phyloP scores from a whole-genome alignment of 345 rosid species.

The Geranium brycei region DNA sequence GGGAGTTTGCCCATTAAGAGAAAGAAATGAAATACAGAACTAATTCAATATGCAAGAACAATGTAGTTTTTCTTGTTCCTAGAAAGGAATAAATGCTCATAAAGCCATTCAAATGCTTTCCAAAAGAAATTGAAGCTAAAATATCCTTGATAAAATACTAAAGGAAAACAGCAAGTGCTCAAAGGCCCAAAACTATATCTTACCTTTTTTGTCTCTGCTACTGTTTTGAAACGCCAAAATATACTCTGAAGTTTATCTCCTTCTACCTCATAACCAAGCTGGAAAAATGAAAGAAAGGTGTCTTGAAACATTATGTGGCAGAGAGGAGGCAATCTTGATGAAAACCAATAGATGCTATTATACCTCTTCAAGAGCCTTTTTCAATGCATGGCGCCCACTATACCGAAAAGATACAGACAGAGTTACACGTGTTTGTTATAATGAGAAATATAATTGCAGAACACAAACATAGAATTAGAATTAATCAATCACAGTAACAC shows the following conservation, averaged over 20 bases:
- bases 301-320: constrained; percentile 1
- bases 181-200: background rate
- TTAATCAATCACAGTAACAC: background rate
- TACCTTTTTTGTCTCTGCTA: constrained; percentile 91
- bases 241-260: constrained; percentile 57
- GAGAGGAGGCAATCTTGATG: background rate
- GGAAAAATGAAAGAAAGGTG: constrained; percentile 12
- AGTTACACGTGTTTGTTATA: background rate
- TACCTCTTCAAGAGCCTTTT: constrained; percentile 67
- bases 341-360: background rate
- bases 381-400: constrained; percentile 94
- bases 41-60: too few relatives aligned
- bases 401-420: constrained; percentile 10
- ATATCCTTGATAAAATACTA: background rate
- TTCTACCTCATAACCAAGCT: constrained; percentile 82
- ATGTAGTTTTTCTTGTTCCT: too few relatives aligned
- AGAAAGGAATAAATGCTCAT: background rate
- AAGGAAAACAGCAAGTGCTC: background rate
- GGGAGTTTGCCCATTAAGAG: too few relatives aligned
- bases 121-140: background rate
- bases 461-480: background rate
- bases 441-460: background rate
- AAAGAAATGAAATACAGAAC: too few relatives aligned
- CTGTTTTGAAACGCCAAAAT: constrained; percentile 84
- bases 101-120: background rate